Base-by-base conservation (phyloP, 768 basidiomycete genomes). In the Lactifluus subvellereus region DNA sequence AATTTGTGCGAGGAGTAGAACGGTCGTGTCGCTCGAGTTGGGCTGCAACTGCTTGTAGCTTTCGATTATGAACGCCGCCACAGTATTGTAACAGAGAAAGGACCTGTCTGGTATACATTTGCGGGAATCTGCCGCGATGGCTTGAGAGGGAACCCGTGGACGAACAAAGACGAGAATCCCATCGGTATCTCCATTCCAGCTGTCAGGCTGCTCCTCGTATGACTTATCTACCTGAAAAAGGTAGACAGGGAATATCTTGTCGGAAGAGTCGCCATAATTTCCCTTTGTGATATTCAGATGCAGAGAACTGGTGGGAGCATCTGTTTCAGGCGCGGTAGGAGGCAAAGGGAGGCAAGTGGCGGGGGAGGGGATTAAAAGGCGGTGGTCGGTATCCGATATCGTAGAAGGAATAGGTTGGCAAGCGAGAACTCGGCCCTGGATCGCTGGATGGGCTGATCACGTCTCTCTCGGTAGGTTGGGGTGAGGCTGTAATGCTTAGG, bases 61-160 rank as follows among this genome's bases (percentile, higher is more conserved):
- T 35, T 69, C 62, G 51, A 71, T 54, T 42, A 69, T 57, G 54
- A 71, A 68, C 1, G 66, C 69, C 4, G 70, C 69, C 10, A 69
- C 61, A 3, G 69, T 69, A n/a, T n/a, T n/a, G n/a, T n/a, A 2
- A 68, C 70, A 22, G 70, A 70, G 57, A 71, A 69, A 2, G 71
- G 64, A 60, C 70, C 70, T 1, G 70, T 71, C 70, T 71, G 13
- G 20, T 3, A 54, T n/a, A 13, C 30, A 30, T 10, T 20, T 8
- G n/a, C 9, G 8, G 16, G 20, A 45, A 20, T 54, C 14, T 49
- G 38, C 11, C 2, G 27, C 7, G 13, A 8, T 4, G 7, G 42
- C n/a, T 27, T 27, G 35, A 32, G 49, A 38, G 11, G 2, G 45
- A 16, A 16, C 8, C 6, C 1, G 22, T 4, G 18, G 38, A 66